phyloP scores from a whole-genome alignment of 768 basidiomycete genomes.

The Naganishia vaughanmartiniae region DNA sequence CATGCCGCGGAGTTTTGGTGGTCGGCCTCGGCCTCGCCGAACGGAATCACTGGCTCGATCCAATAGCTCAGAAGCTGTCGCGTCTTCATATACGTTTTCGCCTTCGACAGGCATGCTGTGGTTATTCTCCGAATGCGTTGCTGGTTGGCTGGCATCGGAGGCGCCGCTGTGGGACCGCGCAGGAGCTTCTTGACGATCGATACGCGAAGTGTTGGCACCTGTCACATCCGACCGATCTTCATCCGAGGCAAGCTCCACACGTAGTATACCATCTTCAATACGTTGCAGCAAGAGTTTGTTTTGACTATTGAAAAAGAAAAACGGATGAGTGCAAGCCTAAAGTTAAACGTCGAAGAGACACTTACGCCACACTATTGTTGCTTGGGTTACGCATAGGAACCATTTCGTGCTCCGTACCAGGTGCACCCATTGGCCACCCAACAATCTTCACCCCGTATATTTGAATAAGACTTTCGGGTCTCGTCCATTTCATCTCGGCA shows the following conservation, averaged over 20 bases:
- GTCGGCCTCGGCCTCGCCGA: not conserved
- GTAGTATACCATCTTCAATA: conserved; percentile 27
- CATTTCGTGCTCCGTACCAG: conserved; percentile 14
- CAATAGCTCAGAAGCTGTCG: not conserved
- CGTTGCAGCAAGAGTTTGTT: conserved; percentile 30
- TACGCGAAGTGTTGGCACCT: not conserved
- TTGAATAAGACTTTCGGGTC: conserved; percentile 29
- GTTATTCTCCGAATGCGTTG: not conserved
- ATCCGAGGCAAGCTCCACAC: conserved; percentile 19
- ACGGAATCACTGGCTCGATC: not conserved
- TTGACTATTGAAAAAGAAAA: conserved; percentile 10
- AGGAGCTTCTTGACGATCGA: not conserved
- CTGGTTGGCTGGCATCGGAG: not conserved
- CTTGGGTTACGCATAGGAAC: conserved; percentile 35
- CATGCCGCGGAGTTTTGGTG: conserved; percentile 1
- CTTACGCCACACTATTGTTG: conserved; percentile 27
- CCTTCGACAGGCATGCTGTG: not conserved
- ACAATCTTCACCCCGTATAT: conserved; percentile 33
- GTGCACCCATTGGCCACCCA: conserved; percentile 31
- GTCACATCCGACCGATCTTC: not conserved
- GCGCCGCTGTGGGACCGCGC: not conserved
- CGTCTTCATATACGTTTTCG: not conserved
- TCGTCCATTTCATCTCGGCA: conserved; percentile 37
- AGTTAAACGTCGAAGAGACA: not conserved
- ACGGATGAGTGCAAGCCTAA: not conserved